Evolutionary conservation across 257 asterid genomes (phyloP).

Genomic region (Misopates orontium): DNA sequence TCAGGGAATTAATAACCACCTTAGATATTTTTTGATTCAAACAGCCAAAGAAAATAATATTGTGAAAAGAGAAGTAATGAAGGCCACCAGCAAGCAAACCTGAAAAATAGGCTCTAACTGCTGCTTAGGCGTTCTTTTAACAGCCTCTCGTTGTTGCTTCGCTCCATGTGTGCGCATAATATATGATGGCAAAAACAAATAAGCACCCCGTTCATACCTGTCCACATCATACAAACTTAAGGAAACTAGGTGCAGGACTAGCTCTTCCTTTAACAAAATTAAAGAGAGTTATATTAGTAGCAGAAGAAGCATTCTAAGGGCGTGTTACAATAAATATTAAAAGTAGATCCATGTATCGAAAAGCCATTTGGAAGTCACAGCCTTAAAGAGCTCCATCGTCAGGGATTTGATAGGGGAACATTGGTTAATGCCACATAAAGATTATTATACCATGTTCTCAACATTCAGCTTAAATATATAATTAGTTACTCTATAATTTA

Average conservation of each 20-base stretch:
- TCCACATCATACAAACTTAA: slow-evolving; percentile 24
- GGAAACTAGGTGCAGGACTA: slow-evolving; percentile 1
- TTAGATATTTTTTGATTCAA: slow-evolving; percentile 2
- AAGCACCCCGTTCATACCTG: slow-evolving; percentile 91
- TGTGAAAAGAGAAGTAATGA: neutral
- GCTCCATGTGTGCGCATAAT: slow-evolving; percentile 99
- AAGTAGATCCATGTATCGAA: neutral
- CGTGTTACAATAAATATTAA: neutral
- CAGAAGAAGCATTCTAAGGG: slow-evolving; percentile 20
- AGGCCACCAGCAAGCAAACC: slow-evolving; percentile 44
- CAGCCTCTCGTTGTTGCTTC: slow-evolving; percentile 80
- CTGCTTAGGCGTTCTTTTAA: slow-evolving; percentile 67
- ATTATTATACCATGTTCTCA: neutral
- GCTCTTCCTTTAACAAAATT: neutral
- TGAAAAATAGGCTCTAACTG: slow-evolving; percentile 73
- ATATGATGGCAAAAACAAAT: slow-evolving; percentile 88
- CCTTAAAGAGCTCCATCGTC: neutral
- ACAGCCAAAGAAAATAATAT: slow-evolving; percentile 9
- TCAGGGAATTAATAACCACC: slow-evolving; percentile 2
- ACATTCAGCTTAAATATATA: neutral
- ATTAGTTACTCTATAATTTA: neutral
- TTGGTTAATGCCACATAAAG: neutral
- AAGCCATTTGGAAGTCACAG: slow-evolving; percentile 10
- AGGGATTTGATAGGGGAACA: neutral
- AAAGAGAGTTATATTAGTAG: slow-evolving; percentile 2